These are phyloP conservation scores for Malania oleifera DNA, from an alignment of 164 flowering plant genomes.

Conservation along the genomic window DNA sequence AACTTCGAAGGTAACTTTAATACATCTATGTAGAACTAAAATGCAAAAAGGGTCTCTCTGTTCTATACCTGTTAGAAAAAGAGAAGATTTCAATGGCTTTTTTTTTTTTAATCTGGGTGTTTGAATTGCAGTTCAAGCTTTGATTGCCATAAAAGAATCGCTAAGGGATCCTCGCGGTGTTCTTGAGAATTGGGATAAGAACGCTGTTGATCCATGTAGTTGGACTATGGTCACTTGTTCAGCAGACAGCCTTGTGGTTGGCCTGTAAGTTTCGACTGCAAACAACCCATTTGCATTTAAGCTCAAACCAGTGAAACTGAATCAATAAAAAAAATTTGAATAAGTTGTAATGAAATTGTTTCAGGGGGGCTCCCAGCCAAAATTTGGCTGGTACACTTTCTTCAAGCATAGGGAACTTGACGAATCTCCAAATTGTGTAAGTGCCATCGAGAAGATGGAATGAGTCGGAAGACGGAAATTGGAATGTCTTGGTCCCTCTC, in stretches of 20 bases:
- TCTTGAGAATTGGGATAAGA: conserved; percentile 82
- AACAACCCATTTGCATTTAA: background rate
- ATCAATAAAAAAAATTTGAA: background rate
- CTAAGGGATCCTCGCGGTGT: conserved; percentile 77
- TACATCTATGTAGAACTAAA: background rate
- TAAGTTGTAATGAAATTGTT: conserved; percentile 15
- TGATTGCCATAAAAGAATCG: conserved; percentile 63
- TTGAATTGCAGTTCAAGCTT: conserved; percentile 70
- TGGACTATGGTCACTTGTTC: conserved; percentile 99
- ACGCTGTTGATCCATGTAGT: conserved; percentile 96
- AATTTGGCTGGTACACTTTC: conserved; percentile 73
- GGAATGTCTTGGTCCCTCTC: too few relatives aligned
- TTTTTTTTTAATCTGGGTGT: conserved; percentile 9
- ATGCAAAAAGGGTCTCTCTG: background rate
- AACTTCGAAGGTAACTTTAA: conserved; percentile 78
- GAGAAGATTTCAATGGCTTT: background rate
- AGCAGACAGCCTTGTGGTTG: conserved; percentile 55
- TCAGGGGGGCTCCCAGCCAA: conserved; percentile 89
- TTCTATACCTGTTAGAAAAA: background rate
- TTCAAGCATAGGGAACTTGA: conserved; percentile 82
- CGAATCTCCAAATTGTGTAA: conserved; percentile 84
- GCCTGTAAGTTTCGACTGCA: conserved; percentile 60
- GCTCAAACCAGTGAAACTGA: background rate
- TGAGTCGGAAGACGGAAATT: too few relatives aligned
- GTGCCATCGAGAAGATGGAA: too few relatives aligned